A percentile compares a stretch with the other conserved stretches of the same genome.
These are phyloP conservation scores for Melampsora larici-populina DNA, from an alignment of 1,284 basidiomycete genomes.

Conservation along the genomic window DNA sequence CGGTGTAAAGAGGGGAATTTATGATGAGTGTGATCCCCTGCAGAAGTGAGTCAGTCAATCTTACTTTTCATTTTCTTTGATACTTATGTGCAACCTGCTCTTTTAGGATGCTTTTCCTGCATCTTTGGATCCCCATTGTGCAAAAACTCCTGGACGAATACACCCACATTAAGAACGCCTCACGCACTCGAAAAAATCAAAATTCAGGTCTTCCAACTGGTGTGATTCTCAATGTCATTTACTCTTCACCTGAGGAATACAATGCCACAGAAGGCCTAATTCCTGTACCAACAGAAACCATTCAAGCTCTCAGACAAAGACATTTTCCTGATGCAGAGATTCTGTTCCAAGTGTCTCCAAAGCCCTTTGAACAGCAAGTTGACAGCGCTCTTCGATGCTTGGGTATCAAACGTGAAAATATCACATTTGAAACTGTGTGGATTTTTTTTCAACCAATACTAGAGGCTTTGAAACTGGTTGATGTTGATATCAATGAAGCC, in stretches of 20 bases:
- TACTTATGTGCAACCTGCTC: background rate
- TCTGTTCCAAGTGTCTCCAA: background rate
- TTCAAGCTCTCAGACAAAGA: background rate
- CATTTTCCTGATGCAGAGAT: background rate
- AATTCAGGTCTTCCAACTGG: background rate
- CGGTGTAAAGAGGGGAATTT: too few relatives aligned
- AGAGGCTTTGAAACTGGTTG: too few relatives aligned
- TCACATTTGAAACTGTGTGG: too few relatives aligned
- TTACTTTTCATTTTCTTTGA: too few relatives aligned
- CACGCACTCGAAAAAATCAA: background rate
- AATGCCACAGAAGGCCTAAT: conserved; percentile 9
- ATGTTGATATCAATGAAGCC: too few relatives aligned
- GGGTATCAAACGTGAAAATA: too few relatives aligned
- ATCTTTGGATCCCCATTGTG: background rate
- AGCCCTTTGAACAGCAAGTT: too few relatives aligned
- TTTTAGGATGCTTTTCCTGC: background rate
- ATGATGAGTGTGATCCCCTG: background rate
- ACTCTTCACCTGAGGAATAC: conserved; percentile 1
- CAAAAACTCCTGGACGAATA: background rate
- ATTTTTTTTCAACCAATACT: too few relatives aligned
- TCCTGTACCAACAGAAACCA: background rate
- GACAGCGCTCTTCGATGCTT: too few relatives aligned
- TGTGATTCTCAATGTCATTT: background rate
- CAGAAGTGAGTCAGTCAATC: background rate
- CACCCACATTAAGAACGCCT: background rate